Base-by-base conservation (phyloP, 192 early-diverging fungal species). In the Gryganskiella cystojenkinii region DNA sequence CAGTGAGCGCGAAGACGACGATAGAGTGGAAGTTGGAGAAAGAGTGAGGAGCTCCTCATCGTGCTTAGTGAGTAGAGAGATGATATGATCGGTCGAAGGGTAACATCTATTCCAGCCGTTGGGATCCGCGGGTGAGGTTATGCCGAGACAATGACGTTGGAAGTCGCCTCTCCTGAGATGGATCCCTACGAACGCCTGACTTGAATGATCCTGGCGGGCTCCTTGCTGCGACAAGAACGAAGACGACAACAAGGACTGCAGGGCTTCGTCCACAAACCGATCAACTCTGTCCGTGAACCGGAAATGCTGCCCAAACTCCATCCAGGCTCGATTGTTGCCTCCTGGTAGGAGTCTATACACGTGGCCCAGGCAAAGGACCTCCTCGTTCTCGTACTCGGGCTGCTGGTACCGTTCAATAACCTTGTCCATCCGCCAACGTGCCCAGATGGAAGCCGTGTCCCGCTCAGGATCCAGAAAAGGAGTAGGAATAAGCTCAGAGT, bases 101-200 rank as follows among this genome's bases (percentile, higher is more conserved):
- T 74, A 74, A 57, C 71, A 74, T 13, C 71, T 62, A 63, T 74
- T 74, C 71, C 71, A 74, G 27, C 71, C 71, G n/a, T 74, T 74
- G 49, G 70, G 70, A 46, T 72, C 70, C 15, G 70, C 61, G 22
- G 70, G 70, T 5, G 71, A 74, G 17, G 71, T 61, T 33, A 74
- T 74, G 17, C 71, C 71, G 20, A 66, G 57, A 27, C 71, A 74
- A 49, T 74, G 51, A 4, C 51, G 63, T 19, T 74, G 14, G 61
- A 74, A 74, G 43, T 74, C 71, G 8, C 71, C 71, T 37, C 71
- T 40, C 0, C 71, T 62, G 25, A 74, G 30, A n/a, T 74, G 71
- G 15, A 74, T 46, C 6, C 71, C 71, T 9, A 74, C 51, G 61
- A 74, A 73, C 8, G 61, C 25, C 30, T 53, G 51, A 22, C 7